phyloP scores from a whole-genome alignment of 139 green algal genomes.

The Ostreobium quekettii region DNA sequence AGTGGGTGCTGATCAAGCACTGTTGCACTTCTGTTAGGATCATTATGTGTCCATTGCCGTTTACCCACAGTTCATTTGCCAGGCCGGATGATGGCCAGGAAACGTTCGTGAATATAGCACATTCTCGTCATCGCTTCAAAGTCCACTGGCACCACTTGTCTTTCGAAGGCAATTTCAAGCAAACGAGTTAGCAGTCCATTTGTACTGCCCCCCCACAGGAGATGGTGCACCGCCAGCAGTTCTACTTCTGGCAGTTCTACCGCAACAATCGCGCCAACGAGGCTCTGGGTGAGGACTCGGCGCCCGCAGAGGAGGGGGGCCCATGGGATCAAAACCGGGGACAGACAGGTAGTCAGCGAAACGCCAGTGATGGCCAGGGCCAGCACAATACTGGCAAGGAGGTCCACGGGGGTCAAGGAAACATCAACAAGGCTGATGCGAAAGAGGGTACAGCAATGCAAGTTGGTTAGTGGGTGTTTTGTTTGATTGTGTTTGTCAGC shows the following conservation, averaged over 20 bases:
- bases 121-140: not conserved
- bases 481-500: too few species aligned
- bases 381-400: too few species aligned
- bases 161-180: not conserved
- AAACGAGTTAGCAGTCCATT: not conserved
- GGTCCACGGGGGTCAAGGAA: too few species aligned
- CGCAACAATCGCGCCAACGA: slow-evolving; percentile 32
- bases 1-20: not conserved
- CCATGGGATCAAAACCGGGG: too few species aligned
- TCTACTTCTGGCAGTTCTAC: slow-evolving; percentile 62
- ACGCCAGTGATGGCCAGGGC: too few species aligned
- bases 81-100: not conserved
- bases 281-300: not conserved
- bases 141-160: not conserved
- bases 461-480: too few species aligned
- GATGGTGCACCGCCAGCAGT: slow-evolving; percentile 64
- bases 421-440: too few species aligned
- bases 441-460: too few species aligned
- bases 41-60: not conserved
- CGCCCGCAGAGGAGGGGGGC: too few species aligned
- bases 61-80: not conserved
- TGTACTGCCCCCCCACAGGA: slow-evolving; percentile 31
- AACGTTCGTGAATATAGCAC: not conserved
- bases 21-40: not conserved
- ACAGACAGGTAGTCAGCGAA: too few species aligned